Evolutionary conservation across 2,329 filamentous ascomycete genomes (phyloP).

Genomic region (Scedosporium apiospermum): DNA sequence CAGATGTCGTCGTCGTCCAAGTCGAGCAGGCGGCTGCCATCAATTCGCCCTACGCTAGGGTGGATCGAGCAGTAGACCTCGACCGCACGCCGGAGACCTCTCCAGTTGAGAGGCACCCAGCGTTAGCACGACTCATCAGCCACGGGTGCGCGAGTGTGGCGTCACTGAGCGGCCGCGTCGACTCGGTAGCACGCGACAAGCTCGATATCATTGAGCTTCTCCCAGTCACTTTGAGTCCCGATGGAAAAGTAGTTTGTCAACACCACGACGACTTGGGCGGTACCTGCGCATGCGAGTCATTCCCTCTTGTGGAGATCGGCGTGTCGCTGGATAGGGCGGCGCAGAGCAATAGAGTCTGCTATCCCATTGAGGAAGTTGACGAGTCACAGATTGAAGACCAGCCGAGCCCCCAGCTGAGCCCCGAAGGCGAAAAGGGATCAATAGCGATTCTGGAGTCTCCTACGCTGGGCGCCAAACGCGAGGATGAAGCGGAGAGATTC

Average conservation of each 20-base stretch:
- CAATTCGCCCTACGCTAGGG: neutral
- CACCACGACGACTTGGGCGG: neutral
- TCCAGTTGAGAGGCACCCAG: neutral
- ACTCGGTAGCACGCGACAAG: neutral
- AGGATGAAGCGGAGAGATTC: conserved; percentile 2
- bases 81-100: neutral
- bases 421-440: neutral
- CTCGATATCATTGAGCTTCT: conserved; percentile 3
- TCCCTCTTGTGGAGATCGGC: conserved; percentile 1
- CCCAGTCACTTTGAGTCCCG: neutral
- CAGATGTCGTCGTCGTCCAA: neutral
- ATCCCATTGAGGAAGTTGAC: conserved; percentile 5
- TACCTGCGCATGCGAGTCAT: neutral
- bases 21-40: neutral
- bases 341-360: conserved; percentile 3
- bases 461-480: neutral
- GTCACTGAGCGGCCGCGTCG: neutral
- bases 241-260: conserved; percentile 1
- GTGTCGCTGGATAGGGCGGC: neutral
- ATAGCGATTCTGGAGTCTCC: neutral
- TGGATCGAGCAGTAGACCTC: neutral
- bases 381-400: neutral
- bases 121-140: conserved; percentile 2
- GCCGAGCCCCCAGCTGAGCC: neutral
- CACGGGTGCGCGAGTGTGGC: neutral